phyloP scores from a whole-genome alignment of 352 stramenopile species.

The Pythium aquatile region DNA sequence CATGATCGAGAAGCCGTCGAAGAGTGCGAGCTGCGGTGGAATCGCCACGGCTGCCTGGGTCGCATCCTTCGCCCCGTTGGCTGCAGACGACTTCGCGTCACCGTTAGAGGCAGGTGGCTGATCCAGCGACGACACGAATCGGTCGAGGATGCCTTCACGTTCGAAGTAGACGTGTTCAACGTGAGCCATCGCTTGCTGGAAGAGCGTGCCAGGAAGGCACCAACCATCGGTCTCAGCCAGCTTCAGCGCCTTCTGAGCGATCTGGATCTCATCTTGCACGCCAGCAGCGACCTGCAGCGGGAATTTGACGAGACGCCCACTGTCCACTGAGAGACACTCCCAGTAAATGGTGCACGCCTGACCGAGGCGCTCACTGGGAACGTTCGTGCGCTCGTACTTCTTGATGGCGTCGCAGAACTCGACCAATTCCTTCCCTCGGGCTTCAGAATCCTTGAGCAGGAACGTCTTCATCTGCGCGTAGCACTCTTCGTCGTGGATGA shows the following conservation, averaged over 20 bases:
- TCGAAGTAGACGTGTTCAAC: slow-evolving; percentile 74
- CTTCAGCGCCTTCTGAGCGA: slow-evolving; percentile 42
- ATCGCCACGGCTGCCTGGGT: slow-evolving; percentile 29
- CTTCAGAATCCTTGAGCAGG: slow-evolving; percentile 52
- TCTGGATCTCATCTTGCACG: slow-evolving; percentile 69
- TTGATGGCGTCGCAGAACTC: slow-evolving; percentile 85
- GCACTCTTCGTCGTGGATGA: slow-evolving; percentile 88
- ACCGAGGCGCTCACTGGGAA: slow-evolving; percentile 66
- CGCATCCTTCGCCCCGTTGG: slow-evolving; percentile 11
- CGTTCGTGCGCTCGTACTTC: slow-evolving; percentile 71
- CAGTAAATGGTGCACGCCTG: slow-evolving; percentile 82
- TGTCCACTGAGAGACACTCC: slow-evolving; percentile 75
- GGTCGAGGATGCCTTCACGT: slow-evolving; percentile 63
- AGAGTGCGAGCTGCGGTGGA: slow-evolving; percentile 72
- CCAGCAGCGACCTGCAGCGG: slow-evolving; percentile 44
- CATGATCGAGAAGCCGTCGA: slow-evolving; percentile 87
- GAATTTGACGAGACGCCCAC: slow-evolving; percentile 60
- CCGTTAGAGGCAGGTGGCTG: slow-evolving; percentile 29
- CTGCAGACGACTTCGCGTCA: slow-evolving; percentile 27
- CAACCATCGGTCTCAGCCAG: slow-evolving; percentile 20
- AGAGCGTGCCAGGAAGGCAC: slow-evolving; percentile 47
- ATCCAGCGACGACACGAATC: slow-evolving; percentile 75
- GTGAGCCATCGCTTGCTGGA: slow-evolving; percentile 67
- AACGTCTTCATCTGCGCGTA: slow-evolving; percentile 81
- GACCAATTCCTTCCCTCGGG: slow-evolving; percentile 59